Evolutionary conservation across 805 yeast species (phyloP).

Genomic region (Suhomyces sp.): DNA sequence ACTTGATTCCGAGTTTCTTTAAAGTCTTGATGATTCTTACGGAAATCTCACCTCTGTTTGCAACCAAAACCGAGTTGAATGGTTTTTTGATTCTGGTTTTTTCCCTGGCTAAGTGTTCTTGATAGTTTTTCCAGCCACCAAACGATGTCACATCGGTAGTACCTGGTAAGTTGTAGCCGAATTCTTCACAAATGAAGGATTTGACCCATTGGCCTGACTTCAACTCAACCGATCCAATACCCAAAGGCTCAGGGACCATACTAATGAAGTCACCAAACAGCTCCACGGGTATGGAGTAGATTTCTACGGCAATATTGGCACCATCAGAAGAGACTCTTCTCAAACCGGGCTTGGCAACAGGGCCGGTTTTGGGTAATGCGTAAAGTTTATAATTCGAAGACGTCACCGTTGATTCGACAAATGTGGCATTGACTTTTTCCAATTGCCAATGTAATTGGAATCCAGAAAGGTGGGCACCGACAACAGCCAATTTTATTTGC

Average conservation of each 20-base stretch:
- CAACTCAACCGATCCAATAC: slow-evolving; percentile 89
- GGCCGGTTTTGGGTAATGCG: slow-evolving; percentile 80
- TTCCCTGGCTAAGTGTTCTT: slow-evolving; percentile 30
- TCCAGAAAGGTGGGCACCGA: slow-evolving; percentile 91
- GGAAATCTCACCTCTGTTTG: slow-evolving; percentile 97
- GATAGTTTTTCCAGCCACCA: slow-evolving; percentile 86
- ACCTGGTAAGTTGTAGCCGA: slow-evolving; percentile 70
- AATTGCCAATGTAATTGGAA: slow-evolving; percentile 93
- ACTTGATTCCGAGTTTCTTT: slow-evolving; percentile 69
- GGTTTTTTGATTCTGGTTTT: slow-evolving; percentile 46
- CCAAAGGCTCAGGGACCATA: slow-evolving; percentile 92
- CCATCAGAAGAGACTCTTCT: slow-evolving; percentile 62
- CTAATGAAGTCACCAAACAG: slow-evolving; percentile 78
- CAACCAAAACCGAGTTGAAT: slow-evolving; percentile 82
- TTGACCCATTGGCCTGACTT: slow-evolving; percentile 80
- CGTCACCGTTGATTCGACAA: slow-evolving; percentile 64
- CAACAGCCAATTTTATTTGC: slow-evolving; percentile 78
- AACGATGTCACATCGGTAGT: slow-evolving; percentile 76
- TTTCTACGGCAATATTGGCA: slow-evolving; percentile 66
- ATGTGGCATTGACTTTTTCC: slow-evolving; percentile 74
- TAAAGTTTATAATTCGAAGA: slow-evolving; percentile 69
- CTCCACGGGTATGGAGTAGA: slow-evolving; percentile 77
- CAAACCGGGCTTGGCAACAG: slow-evolving; percentile 86
- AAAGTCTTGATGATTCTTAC: slow-evolving; percentile 89
- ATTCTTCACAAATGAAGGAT: slow-evolving; percentile 92